Conservation (phyloP, 768 basidiomycete species). For the Russula olivacea region DNA sequence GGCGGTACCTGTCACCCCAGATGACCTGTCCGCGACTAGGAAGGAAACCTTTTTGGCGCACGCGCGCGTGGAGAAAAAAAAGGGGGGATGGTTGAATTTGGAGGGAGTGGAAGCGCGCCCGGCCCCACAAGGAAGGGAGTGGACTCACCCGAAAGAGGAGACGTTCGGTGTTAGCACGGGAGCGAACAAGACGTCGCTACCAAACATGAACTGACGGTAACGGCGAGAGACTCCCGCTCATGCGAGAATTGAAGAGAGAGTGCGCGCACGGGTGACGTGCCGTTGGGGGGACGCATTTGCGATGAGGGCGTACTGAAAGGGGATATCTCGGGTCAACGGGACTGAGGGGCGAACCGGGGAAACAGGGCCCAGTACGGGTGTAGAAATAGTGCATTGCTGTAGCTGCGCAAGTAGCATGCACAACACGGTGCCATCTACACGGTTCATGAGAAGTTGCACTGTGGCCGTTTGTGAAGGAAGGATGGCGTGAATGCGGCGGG, state of each 20-base stretch:
- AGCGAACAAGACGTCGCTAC: conserved; percentile 64
- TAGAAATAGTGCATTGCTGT: conserved; percentile 67
- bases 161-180: conserved; percentile 67
- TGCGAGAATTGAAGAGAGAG: conserved; percentile 73
- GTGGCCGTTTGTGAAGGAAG: conserved; percentile 67
- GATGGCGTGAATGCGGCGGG: conserved; percentile 76
- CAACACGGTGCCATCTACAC: conserved; percentile 75
- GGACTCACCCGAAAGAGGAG: conserved; percentile 51
- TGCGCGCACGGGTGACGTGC: conserved; percentile 66
- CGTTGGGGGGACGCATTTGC: conserved; percentile 48
- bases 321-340: background rate
- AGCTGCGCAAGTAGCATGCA: conserved; percentile 62
- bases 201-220: conserved; percentile 67
- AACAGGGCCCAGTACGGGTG: conserved; percentile 67
- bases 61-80: background rate
- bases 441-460: conserved; percentile 70
- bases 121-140: background rate
- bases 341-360: background rate
- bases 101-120: background rate
- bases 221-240: conserved; percentile 53
- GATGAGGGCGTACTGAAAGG: conserved; percentile 62
- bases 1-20: conserved; percentile 74
- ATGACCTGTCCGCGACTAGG: conserved; percentile 51
- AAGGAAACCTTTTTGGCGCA: conserved; percentile 45
- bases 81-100: background rate